phyloP scores from a whole-genome alignment of 768 basidiomycete species.

The Paxillus rubicundulus region DNA sequence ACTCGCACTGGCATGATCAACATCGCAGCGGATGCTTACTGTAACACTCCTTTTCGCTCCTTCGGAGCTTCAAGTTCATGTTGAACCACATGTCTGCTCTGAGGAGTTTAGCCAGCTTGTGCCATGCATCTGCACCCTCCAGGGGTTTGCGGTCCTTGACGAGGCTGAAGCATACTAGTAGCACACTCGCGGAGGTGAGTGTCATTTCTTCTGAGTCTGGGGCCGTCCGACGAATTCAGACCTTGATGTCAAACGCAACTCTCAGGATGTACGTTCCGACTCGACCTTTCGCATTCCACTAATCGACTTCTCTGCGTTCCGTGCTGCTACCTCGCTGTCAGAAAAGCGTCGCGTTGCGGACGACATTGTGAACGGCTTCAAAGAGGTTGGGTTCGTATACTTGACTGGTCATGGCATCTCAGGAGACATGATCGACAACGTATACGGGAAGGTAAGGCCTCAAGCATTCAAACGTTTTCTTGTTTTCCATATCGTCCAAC shows the following conservation, averaged over 20 bases:
- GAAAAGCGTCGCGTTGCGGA: constrained; percentile 65
- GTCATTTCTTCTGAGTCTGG: background rate
- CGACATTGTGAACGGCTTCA: constrained; percentile 73
- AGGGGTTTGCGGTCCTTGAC: constrained; percentile 3
- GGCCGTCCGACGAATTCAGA: background rate
- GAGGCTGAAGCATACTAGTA: constrained; percentile 16
- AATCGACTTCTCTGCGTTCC: constrained; percentile 74
- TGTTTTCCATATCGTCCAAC: background rate
- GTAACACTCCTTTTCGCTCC: no score
- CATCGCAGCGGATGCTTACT: background rate
- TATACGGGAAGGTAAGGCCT: constrained; percentile 59
- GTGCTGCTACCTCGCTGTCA: constrained; percentile 42
- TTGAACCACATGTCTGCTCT: background rate
- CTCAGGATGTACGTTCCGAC: constrained; percentile 36
- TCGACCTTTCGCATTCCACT: constrained; percentile 65
- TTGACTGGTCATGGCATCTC: constrained; percentile 72
- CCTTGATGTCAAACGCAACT: constrained; percentile 1
- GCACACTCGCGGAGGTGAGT: constrained; percentile 27
- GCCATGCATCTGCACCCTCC: constrained; percentile 13
- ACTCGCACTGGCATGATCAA: background rate
- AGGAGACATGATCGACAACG: constrained; percentile 49
- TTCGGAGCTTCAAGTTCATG: background rate
- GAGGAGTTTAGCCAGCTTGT: constrained; percentile 9
- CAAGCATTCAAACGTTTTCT: constrained; percentile 8
- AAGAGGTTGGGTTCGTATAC: constrained; percentile 79